These are phyloP conservation scores for Eruca vesicaria DNA, from an alignment of 441 rosid species.

Conservation along the genomic window DNA sequence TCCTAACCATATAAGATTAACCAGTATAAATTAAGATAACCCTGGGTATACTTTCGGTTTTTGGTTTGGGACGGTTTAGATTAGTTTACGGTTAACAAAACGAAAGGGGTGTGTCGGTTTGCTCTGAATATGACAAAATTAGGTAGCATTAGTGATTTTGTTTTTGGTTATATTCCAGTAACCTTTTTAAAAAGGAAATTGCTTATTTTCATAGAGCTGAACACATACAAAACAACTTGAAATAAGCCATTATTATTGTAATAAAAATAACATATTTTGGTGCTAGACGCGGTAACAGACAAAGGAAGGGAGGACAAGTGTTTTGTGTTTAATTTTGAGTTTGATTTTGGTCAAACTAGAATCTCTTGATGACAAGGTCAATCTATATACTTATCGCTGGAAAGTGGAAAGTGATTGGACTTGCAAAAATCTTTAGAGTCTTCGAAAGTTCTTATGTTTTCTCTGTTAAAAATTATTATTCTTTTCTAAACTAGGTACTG, in stretches of 20 bases:
- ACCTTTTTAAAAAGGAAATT: neutral
- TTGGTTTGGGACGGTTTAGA: neutral
- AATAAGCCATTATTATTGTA: neutral
- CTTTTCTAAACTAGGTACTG: neutral
- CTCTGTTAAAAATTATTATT: neutral
- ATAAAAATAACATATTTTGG: neutral
- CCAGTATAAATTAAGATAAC: neutral
- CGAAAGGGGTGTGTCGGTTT: neutral
- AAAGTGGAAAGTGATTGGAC: slow-evolving; percentile 27
- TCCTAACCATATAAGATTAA: neutral
- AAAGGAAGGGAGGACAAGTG: slow-evolving; percentile 16
- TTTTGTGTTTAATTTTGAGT: slow-evolving; percentile 20
- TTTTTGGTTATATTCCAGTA: neutral
- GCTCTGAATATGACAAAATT: neutral
- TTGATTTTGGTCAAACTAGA: slow-evolving; percentile 22
- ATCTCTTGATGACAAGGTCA: slow-evolving; percentile 7
- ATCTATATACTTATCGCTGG: neutral
- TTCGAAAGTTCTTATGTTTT: neutral
- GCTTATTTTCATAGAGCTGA: neutral
- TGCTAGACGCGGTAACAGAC: slow-evolving; percentile 6
- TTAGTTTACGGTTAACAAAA: neutral
- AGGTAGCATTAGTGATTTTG: neutral
- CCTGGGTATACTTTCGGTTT: neutral
- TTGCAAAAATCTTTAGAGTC: slow-evolving; percentile 5
- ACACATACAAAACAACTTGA: neutral